A percentile compares a stretch with the other conserved stretches of the same genome.
Evolutionary conservation across 306 rosid species (phyloP).

Genomic region (Ziziphus jujuba): DNA sequence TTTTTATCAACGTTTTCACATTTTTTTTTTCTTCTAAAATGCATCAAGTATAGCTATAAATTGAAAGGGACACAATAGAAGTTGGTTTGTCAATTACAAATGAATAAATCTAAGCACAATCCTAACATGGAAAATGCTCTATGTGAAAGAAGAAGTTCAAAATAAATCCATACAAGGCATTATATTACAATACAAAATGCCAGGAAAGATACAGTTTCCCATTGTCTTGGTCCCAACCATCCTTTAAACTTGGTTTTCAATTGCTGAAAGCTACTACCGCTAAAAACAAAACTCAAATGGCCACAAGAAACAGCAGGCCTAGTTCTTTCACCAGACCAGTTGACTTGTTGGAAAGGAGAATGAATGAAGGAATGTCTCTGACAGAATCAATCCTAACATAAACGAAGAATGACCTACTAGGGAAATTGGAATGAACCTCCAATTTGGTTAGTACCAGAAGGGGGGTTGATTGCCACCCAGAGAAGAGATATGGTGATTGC

Average conservation of each 20-base stretch:
- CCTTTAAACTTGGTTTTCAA: conserved; percentile 4
- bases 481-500: conserved; percentile 93
- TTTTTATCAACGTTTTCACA: no score
- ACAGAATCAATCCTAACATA: conserved; percentile 12
- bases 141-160: conserved; percentile 14
- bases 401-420: conserved; percentile 34
- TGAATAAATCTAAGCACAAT: not conserved
- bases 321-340: conserved; percentile 28
- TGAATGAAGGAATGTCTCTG: conserved; percentile 18
- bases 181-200: conserved; percentile 16
- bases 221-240: conserved; percentile 19
- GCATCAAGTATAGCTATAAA: not conserved
- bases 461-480: conserved; percentile 98
- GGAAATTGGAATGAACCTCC: conserved; percentile 96
- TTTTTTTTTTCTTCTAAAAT: no score
- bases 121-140: not conserved
- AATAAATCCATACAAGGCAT: conserved; percentile 12
- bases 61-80: not conserved
- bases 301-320: conserved; percentile 21
- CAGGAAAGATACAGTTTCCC: conserved; percentile 26
- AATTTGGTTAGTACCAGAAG: conserved; percentile 60
- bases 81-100: not conserved
- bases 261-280: conserved; percentile 10
- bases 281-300: conserved; percentile 28
- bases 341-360: conserved; percentile 32